Percentiles rank a stretch among this genome's conserved stretches.
Evolutionary conservation across 2,329 filamentous ascomycete genomes (phyloP).

Genomic region (Amauroascus niger): DNA sequence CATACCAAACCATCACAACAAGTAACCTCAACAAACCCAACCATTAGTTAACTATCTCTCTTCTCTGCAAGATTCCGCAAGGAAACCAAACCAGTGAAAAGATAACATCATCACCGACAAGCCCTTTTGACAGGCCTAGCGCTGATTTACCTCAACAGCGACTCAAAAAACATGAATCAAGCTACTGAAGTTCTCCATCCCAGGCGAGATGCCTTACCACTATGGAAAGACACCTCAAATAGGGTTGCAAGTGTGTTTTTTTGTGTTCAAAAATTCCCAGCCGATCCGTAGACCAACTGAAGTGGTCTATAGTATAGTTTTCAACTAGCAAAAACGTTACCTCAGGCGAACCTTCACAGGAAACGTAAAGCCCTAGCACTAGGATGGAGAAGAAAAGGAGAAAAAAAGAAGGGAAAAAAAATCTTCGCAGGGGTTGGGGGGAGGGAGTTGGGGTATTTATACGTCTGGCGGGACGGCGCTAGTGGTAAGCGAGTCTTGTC

Average conservation of each 20-base stretch:
- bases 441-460: slow-evolving; percentile 16
- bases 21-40: background rate
- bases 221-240: background rate
- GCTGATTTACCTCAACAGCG: too few species aligned
- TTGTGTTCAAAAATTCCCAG: slow-evolving; percentile 65
- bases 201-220: background rate
- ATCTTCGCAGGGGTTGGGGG: slow-evolving; percentile 2
- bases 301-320: slow-evolving; percentile 65
- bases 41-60: slow-evolving; percentile 3
- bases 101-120: slow-evolving; percentile 1
- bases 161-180: background rate
- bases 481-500: slow-evolving; percentile 15
- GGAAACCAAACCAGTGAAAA: slow-evolving; percentile 19
- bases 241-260: background rate
- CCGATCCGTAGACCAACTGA: slow-evolving; percentile 57
- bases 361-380: slow-evolving; percentile 67
- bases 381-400: slow-evolving; percentile 45
- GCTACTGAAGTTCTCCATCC: background rate
- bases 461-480: slow-evolving; percentile 14
- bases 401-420: slow-evolving; percentile 22
- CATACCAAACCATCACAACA: background rate
- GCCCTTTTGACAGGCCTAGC: too few species aligned
- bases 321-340: slow-evolving; percentile 77
- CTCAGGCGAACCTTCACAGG: slow-evolving; percentile 78
- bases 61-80: slow-evolving; percentile 17